Percentiles rank a stretch among this genome's conserved stretches.
Evolutionary conservation across 805 yeast genomes (phyloP).

Genomic region (Cyberlindnera subsufficiens): DNA sequence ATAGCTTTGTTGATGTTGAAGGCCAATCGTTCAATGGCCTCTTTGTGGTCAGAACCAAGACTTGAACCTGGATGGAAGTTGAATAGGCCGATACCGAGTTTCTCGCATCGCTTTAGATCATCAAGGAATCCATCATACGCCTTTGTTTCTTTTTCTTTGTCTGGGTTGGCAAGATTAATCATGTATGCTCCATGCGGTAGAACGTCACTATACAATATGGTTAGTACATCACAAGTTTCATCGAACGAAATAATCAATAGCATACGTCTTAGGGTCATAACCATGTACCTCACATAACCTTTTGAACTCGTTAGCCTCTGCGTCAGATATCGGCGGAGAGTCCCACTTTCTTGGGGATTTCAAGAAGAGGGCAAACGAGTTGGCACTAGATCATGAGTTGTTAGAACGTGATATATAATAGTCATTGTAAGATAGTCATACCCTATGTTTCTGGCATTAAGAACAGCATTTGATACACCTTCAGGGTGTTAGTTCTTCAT

Average conservation of each 20-base stretch:
- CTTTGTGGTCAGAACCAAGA: constrained; percentile 60
- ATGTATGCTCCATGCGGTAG: constrained; percentile 95
- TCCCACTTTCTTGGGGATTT: constrained; percentile 91
- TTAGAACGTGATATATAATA: neutral
- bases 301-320: constrained; percentile 64
- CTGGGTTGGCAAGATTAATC: constrained; percentile 91
- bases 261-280: constrained; percentile 56
- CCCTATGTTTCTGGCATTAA: constrained; percentile 49
- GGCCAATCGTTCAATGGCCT: constrained; percentile 67
- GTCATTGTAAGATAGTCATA: constrained; percentile 15
- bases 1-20: constrained; percentile 75
- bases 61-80: constrained; percentile 94
- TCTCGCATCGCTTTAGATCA: constrained; percentile 84
- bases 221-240: constrained; percentile 1
- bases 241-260: neutral
- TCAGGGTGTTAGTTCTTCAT: neutral
- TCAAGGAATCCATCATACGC: constrained; percentile 77
- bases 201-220: constrained; percentile 40
- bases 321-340: constrained; percentile 65
- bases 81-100: constrained; percentile 75
- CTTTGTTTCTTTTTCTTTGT: constrained; percentile 66
- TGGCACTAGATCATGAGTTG: constrained; percentile 37
- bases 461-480: constrained; percentile 59
- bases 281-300: constrained; percentile 54
- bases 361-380: constrained; percentile 84